Percentiles rank a stretch among this genome's conserved stretches.
phyloP scores from a whole-genome alignment of 2,329 filamentous ascomycete genomes.

The Pochonia chlamydosporia region DNA sequence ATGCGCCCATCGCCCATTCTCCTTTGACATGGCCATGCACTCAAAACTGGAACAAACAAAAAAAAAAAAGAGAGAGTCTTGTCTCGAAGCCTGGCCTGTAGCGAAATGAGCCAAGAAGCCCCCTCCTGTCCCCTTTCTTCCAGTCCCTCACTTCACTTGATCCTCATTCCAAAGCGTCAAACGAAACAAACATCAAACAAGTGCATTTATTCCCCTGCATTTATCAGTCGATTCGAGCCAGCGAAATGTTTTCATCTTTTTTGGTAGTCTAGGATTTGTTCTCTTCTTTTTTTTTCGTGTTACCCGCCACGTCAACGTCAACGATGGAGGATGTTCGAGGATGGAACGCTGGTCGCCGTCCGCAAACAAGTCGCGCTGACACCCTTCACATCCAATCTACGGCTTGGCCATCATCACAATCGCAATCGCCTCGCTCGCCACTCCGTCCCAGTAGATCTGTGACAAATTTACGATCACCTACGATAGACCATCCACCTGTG shows the following conservation, averaged over 20 bases:
- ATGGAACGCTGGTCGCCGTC: neutral
- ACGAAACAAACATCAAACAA: constrained; percentile 2
- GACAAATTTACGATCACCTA: neutral
- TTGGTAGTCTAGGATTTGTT: no score
- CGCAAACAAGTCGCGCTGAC: neutral
- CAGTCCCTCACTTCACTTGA: no score
- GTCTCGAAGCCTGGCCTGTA: neutral
- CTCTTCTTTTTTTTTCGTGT: no score
- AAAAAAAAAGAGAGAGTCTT: neutral
- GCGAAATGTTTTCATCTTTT: no score
- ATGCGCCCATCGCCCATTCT: no score
- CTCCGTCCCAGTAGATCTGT: neutral
- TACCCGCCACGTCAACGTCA: no score
- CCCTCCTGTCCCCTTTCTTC: neutral
- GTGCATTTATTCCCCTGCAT: neutral
- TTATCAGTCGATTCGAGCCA: neutral
- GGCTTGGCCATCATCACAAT: neutral
- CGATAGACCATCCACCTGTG: neutral
- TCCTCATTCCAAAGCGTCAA: no score
- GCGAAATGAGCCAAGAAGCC: constrained; percentile 3
- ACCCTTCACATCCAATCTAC: neutral
- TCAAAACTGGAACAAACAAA: no score
- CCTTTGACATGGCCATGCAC: no score
- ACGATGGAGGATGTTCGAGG: neutral
- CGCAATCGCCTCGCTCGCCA: neutral